These are phyloP conservation scores for Dendrobium huoshanense DNA, from an alignment of 106 monocot species.

Conservation along the genomic window DNA sequence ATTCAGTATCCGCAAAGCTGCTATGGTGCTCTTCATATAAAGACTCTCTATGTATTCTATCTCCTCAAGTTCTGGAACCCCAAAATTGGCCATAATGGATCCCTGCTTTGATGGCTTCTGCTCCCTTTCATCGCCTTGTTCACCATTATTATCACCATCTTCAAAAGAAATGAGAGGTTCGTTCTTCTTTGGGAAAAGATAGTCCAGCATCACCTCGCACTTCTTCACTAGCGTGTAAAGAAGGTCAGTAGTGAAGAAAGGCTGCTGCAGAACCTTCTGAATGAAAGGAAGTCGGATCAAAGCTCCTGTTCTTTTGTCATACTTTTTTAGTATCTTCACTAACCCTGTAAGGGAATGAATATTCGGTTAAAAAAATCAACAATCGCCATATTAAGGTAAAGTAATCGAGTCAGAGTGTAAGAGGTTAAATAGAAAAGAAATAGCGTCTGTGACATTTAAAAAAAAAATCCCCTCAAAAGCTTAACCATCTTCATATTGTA, in stretches of 20 bases:
- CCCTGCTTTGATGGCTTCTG: background rate
- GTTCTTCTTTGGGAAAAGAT: constrained; percentile 39
- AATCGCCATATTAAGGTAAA: background rate
- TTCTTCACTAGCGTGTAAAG: constrained; percentile 78
- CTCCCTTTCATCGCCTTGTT: constrained; percentile 2
- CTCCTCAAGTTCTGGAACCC: constrained; percentile 53
- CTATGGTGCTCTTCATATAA: constrained; percentile 73
- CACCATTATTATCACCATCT: background rate
- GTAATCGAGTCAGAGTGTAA: background rate
- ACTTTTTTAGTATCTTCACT: constrained; percentile 93
- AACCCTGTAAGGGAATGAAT: constrained; percentile 37
- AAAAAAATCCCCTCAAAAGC: no score
- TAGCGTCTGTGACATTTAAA: no score
- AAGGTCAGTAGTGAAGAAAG: constrained; percentile 83
- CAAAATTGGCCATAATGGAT: background rate
- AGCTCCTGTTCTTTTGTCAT: constrained; percentile 86
- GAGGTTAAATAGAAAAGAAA: no score
- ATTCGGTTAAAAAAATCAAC: background rate
- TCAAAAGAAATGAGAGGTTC: constrained; percentile 17
- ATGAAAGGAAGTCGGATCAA: constrained; percentile 80
- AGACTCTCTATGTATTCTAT: constrained; percentile 62
- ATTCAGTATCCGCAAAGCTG: constrained; percentile 51
- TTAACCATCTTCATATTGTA: no score
- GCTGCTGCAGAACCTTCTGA: constrained; percentile 73
- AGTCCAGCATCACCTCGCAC: constrained; percentile 71